These are phyloP conservation scores for Diplodia corticola DNA, from an alignment of 2,329 filamentous ascomycete species.

Conservation along the genomic window DNA sequence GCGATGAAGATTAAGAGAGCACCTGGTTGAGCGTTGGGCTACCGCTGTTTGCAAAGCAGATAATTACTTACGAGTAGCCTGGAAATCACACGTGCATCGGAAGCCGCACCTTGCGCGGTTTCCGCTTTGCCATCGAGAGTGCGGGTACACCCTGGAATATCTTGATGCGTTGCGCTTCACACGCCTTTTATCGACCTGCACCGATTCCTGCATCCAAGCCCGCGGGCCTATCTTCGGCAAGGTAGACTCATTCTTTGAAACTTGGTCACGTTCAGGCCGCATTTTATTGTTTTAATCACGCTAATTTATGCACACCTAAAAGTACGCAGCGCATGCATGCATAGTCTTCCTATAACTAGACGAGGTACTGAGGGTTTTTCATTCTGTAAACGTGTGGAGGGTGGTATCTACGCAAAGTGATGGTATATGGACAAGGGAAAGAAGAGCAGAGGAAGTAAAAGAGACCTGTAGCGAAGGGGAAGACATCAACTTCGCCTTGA, in stretches of 20 bases:
- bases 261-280: no score
- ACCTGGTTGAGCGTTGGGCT: background rate
- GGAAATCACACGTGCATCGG: background rate
- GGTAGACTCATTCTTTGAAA: background rate
- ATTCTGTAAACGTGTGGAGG: conserved; percentile 4
- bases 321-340: background rate
- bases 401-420: conserved; percentile 20
- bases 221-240: no score
- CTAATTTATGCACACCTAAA: background rate
- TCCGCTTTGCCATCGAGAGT: background rate
- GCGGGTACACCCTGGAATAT: background rate
- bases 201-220: no score
- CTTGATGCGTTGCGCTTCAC: background rate
- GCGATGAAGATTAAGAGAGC: conserved; percentile 27
- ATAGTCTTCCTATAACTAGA: background rate
- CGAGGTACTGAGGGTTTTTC: background rate
- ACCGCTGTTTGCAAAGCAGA: background rate
- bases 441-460: background rate
- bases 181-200: background rate
- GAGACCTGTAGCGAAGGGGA: conserved; percentile 3
- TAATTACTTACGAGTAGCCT: background rate
- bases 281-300: background rate
- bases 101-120: background rate
- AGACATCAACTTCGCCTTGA: conserved; percentile 11
- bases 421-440: conserved; percentile 16